Evolutionary conservation across 352 stramenopile genomes (phyloP), one percentile per base, ranked within the genome.

Genomic region (Phytophthora brassicae): DNA sequence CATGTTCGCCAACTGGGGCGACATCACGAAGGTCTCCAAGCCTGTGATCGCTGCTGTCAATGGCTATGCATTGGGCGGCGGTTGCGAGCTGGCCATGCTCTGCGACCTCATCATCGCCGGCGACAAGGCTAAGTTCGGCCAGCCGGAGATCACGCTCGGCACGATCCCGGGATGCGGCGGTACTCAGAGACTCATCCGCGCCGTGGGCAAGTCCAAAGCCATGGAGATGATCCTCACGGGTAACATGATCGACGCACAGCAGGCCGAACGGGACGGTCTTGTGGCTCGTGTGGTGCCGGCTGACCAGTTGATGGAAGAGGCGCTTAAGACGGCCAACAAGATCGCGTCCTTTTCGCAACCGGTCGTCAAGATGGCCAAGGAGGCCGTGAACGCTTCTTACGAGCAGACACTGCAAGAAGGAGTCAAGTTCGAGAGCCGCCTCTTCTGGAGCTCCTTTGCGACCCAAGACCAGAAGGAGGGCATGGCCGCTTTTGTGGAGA

Each of bases 181-280:
- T 41, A 99, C 97, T 0, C 97, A 99, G 84, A 80, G 97, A 35
- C 81, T 99, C 28, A 97, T 99, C 65, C 90, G 96, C 36, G 95
- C 96, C 1, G 87, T 99, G 52, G 97, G 97, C 62, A 99, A 99
- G 84, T 89, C 93, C 29, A 99, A 99, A 78, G 94, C 94, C 41
- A 99, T 99, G 97, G 90, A 99, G 68, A 98, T 99, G 92, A 88
- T 98, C 46, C 84, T 99, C 38, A 99, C 97, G n/a, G 97, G 96
- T 51, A 96, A 96, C 75, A 95, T 97, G 77, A 98, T 99, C 46
- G 84, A 90, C 76, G 97, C 97, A 4, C 75, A 99, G 53, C 89
- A 98, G 76, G 96, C 96, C 2, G 89, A 98, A 65, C 73, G 82
- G 31, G 92, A 96, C 66, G 97, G 97, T 17, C 88, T 99, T 31